phyloP scores from a whole-genome alignment of 768 basidiomycete genomes.

The Tulasnella sp. region DNA sequence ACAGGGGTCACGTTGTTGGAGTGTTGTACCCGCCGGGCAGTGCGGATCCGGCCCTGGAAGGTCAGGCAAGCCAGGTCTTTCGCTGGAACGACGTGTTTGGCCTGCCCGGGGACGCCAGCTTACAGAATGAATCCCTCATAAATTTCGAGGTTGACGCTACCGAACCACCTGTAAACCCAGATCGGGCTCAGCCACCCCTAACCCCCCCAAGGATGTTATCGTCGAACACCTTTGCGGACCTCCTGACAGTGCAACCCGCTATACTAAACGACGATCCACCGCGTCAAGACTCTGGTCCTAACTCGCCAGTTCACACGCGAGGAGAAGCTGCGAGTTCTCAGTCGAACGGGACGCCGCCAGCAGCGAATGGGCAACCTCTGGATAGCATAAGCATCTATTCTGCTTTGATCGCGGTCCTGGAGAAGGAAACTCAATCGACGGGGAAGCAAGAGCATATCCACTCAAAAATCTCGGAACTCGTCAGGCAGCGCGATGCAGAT shows the following conservation, averaged over 20 bases:
- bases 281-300: constrained; percentile 5
- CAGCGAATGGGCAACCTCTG: background rate
- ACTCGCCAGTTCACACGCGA: background rate
- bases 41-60: background rate
- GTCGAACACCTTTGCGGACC: background rate
- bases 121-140: background rate
- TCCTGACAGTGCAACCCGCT: background rate
- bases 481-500: background rate
- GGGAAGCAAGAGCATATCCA: background rate
- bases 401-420: background rate
- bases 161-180: background rate
- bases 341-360: background rate
- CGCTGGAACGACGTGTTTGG: background rate
- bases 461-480: background rate
- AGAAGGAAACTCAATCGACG: background rate
- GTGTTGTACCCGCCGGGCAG: background rate
- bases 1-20: background rate
- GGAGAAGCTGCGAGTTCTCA: background rate
- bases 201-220: background rate
- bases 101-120: background rate
- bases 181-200: background rate
- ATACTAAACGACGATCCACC: background rate
- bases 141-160: background rate
- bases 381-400: background rate
- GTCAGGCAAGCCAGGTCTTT: background rate